Percentiles rank a stretch among this genome's conserved stretches.
phyloP scores from a whole-genome alignment of 345 rosid species.

The Toxicodendron radicans region DNA sequence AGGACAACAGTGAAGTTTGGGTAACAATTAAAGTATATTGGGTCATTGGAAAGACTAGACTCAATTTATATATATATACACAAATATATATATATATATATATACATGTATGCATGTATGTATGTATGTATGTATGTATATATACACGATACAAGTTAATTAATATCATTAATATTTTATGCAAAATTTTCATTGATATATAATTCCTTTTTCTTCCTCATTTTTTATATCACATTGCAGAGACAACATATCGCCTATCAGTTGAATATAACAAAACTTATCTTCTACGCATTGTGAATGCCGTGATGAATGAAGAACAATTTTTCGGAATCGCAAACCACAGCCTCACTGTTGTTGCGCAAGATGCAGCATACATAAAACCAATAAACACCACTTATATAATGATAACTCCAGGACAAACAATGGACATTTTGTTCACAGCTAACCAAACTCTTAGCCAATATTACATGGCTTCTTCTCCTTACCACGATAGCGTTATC shows the following conservation, averaged over 20 bases:
- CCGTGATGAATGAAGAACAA: neutral
- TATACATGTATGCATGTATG: too few species aligned
- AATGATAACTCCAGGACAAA: constrained; percentile 49
- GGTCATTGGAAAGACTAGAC: too few species aligned
- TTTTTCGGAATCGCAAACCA: constrained; percentile 3
- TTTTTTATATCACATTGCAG: constrained; percentile 15
- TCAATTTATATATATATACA: too few species aligned
- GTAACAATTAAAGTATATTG: too few species aligned
- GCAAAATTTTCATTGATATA: too few species aligned
- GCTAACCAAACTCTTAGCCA: constrained; percentile 30
- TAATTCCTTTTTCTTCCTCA: too few species aligned
- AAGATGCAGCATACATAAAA: constrained; percentile 36
- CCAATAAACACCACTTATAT: constrained; percentile 21
- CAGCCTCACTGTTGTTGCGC: constrained; percentile 32
- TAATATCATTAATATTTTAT: too few species aligned
- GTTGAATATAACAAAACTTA: neutral
- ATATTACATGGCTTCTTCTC: constrained; percentile 35
- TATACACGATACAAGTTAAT: too few species aligned
- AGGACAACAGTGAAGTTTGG: too few species aligned
- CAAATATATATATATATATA: too few species aligned
- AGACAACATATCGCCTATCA: constrained; percentile 14
- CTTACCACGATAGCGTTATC: constrained; percentile 29
- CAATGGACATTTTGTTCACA: constrained; percentile 44
- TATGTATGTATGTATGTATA: too few species aligned
- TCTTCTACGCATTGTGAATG: neutral